phyloP scores from a whole-genome alignment of 345 rosid genomes.

The Eucalyptus curtisii region DNA sequence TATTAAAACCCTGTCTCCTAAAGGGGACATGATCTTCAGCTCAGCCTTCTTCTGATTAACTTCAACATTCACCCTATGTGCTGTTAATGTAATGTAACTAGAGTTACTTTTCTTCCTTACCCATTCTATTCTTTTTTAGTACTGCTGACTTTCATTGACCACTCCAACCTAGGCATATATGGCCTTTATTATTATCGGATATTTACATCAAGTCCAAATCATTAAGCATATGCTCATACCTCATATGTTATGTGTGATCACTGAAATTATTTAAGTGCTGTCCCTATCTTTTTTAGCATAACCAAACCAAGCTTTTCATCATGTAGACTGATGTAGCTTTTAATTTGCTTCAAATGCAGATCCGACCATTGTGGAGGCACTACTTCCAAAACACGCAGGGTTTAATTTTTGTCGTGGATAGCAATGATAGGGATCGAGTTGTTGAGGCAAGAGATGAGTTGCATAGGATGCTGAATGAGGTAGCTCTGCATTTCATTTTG shows the following conservation, averaged over 20 bases:
- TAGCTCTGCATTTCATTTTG: neutral
- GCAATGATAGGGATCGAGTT: slow-evolving; percentile 69
- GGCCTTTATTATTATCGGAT: neutral
- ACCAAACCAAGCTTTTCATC: neutral
- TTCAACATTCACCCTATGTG: neutral
- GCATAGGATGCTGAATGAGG: slow-evolving; percentile 72
- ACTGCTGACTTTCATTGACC: neutral
- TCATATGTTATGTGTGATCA: neutral
- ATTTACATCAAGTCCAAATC: neutral
- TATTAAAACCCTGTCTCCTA: neutral
- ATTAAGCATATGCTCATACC: neutral
- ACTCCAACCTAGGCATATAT: neutral
- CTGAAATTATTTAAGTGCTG: neutral
- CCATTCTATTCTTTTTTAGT: neutral
- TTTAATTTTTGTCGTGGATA: slow-evolving; percentile 62
- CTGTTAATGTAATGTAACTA: neutral
- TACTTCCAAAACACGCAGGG: slow-evolving; percentile 79
- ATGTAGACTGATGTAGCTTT: neutral
- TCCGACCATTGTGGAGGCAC: slow-evolving; percentile 76
- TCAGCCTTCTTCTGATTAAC: neutral
- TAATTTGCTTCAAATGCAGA: slow-evolving; percentile 14
- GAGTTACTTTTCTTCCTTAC: neutral
- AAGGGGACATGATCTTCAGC: neutral
- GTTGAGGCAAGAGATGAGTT: slow-evolving; percentile 70
- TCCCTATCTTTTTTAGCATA: neutral